Evolutionary conservation across 2,329 filamentous ascomycete genomes (phyloP).

Genomic region (Dryadomyces quercus-mongolicae): DNA sequence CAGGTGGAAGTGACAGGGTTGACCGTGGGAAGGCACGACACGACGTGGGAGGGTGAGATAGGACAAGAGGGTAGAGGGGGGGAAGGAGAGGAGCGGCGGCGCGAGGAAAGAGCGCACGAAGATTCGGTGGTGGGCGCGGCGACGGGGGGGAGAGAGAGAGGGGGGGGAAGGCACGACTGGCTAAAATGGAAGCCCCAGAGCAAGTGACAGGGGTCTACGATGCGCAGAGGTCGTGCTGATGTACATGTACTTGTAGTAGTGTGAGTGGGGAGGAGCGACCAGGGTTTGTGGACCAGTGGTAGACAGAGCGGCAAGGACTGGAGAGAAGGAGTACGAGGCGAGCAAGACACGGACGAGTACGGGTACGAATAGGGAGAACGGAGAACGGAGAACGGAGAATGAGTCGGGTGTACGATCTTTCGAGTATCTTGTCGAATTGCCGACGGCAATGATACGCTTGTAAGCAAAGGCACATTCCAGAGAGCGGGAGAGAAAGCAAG

Average conservation of each 20-base stretch:
- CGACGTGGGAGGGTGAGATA: slow-evolving; percentile 7
- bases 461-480: too few species aligned
- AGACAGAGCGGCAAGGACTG: not conserved
- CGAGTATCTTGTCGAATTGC: too few species aligned
- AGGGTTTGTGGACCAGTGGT: not conserved
- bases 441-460: too few species aligned
- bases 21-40: not conserved
- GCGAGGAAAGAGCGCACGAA: slow-evolving; percentile 2
- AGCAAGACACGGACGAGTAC: not conserved
- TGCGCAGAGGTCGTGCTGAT: slow-evolving; percentile 5
- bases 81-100: slow-evolving; percentile 1
- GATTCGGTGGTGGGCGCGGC: not conserved
- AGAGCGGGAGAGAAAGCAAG: too few species aligned
- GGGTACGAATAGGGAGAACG: not conserved
- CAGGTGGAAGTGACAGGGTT: slow-evolving; percentile 12
- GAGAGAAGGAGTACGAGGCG: not conserved
- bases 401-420: too few species aligned
- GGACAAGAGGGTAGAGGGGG: slow-evolving; percentile 14
- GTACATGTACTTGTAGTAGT: not conserved
- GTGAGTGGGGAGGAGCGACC: slow-evolving; percentile 3
- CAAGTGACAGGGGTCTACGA: slow-evolving; percentile 7
- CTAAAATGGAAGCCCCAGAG: slow-evolving; percentile 11
- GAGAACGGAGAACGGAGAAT: too few species aligned
- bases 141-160: slow-evolving; percentile 3
- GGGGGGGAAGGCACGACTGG: slow-evolving; percentile 9